Evolutionary conservation across 1,284 basidiomycete genomes (phyloP).

Genomic region (Trametes hirsuta): DNA sequence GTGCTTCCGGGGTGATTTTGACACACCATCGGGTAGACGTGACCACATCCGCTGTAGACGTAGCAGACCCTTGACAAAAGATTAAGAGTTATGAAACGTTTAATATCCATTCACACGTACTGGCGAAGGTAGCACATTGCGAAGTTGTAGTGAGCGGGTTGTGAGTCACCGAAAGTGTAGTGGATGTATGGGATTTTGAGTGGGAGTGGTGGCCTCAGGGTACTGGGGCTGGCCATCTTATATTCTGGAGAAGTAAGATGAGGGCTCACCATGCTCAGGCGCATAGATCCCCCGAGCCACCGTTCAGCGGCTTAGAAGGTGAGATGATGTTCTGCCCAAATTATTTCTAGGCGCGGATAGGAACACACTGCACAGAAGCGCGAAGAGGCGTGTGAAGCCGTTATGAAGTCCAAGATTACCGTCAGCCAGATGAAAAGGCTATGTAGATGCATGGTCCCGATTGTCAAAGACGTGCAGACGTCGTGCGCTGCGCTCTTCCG

Average conservation of each 20-base stretch:
- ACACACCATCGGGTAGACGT: conserved; percentile 26
- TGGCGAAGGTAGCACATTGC: conserved; percentile 31
- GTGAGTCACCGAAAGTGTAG: not conserved
- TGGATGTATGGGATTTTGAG: not conserved
- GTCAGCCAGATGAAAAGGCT: not conserved
- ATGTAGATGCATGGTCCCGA: not conserved
- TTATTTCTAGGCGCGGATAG: not conserved
- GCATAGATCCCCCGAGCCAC: not conserved
- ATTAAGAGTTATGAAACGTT: too few relatives aligned
- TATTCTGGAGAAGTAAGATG: conserved; percentile 1
- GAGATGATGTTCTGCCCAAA: conserved; percentile 7
- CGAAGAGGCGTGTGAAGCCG: not conserved
- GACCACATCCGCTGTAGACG: conserved; percentile 28
- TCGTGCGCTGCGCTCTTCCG: not conserved
- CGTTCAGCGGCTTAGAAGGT: not conserved
- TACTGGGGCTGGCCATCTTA: not conserved
- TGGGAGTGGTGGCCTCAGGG: not conserved
- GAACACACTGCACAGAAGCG: not conserved
- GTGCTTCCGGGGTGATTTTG: not conserved
- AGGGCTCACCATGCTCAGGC: conserved; percentile 1
- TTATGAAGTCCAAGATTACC: conserved; percentile 2
- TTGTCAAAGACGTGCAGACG: not conserved
- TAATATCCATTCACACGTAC: conserved; percentile 11
- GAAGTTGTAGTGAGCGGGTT: not conserved
- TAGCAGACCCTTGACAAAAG: conserved; percentile 27